phyloP scores from a whole-genome alignment of 495 filamentous ascomycete species.

The Talaromyces ruber region DNA sequence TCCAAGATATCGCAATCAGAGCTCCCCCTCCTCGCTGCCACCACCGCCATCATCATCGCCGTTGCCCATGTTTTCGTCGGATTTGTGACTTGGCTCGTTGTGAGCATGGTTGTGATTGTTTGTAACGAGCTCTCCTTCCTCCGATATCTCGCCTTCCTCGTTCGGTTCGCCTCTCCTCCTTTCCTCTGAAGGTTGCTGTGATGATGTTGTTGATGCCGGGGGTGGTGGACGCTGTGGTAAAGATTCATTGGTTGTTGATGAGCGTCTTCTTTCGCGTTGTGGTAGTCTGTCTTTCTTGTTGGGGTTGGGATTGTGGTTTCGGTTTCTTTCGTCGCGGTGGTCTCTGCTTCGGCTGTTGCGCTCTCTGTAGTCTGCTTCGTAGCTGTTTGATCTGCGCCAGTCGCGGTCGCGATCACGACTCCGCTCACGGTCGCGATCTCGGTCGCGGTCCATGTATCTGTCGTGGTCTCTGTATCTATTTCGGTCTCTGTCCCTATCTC shows the following conservation, averaged over 20 bases:
- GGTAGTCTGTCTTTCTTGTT: not conserved
- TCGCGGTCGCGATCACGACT: slow-evolving; percentile 8
- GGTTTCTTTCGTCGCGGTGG: not conserved
- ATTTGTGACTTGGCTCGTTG: not conserved
- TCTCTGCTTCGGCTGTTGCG: not conserved
- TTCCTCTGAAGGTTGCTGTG: not conserved
- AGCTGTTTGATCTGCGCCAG: slow-evolving; percentile 1
- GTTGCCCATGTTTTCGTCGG: slow-evolving; percentile 1
- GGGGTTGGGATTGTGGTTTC: not conserved
- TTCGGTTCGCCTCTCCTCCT: not conserved
- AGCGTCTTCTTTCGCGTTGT: not conserved
- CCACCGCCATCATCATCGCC: slow-evolving; percentile 35
- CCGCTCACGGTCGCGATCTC: slow-evolving; percentile 8
- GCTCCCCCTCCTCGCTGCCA: slow-evolving; percentile 37
- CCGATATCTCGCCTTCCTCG: slow-evolving; percentile 7
- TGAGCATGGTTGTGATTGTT: not conserved
- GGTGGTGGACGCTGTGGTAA: not conserved
- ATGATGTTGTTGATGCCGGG: not conserved
- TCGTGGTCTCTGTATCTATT: not conserved
- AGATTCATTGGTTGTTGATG: not conserved
- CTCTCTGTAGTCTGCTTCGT: slow-evolving; percentile 1
- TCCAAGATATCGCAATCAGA: slow-evolving; percentile 12
- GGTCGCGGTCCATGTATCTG: slow-evolving; percentile 5
- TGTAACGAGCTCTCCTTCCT: slow-evolving; percentile 6
- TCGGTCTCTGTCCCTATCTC: slow-evolving; percentile 2